Evolutionary conservation across 2,329 filamentous ascomycete genomes (phyloP).

Genomic region (Huntiella omanensis): DNA sequence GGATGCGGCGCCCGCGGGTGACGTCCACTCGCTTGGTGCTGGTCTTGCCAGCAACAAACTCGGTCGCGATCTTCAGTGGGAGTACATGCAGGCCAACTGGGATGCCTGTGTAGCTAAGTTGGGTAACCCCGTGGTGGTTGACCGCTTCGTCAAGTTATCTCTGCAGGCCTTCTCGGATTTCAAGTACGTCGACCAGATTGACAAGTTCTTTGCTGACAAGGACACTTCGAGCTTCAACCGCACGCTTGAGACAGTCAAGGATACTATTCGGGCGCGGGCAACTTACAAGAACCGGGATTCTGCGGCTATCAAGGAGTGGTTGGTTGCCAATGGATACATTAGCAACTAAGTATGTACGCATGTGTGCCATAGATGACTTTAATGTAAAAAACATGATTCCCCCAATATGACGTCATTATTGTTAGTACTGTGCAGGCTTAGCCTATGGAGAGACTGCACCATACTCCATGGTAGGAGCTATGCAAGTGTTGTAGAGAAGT

Average conservation of each 20-base stretch:
- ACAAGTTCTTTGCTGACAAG: slow-evolving; percentile 67
- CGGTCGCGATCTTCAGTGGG: slow-evolving; percentile 61
- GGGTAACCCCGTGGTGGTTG: slow-evolving; percentile 68
- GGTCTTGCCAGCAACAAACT: slow-evolving; percentile 54
- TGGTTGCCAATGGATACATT: slow-evolving; percentile 32
- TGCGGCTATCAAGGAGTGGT: slow-evolving; percentile 57
- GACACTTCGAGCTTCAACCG: slow-evolving; percentile 76
- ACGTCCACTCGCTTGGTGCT: slow-evolving; percentile 67
- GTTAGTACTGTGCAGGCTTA: no score
- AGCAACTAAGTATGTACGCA: no score
- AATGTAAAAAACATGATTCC: no score
- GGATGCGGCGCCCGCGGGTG: slow-evolving; percentile 59
- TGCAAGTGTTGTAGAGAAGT: background rate
- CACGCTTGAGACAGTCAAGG: slow-evolving; percentile 66
- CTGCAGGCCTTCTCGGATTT: slow-evolving; percentile 62
- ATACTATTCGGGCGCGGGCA: slow-evolving; percentile 68
- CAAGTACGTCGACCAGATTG: slow-evolving; percentile 55
- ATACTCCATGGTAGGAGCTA: no score
- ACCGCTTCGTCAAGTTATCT: slow-evolving; percentile 67
- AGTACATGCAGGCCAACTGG: slow-evolving; percentile 75
- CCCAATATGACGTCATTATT: no score
- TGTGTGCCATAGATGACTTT: no score
- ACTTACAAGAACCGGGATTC: slow-evolving; percentile 66
- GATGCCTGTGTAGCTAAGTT: slow-evolving; percentile 51
- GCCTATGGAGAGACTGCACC: no score